Base-by-base conservation (phyloP, 2,329 filamentous ascomycete species). In the Epichloe glyceriae region DNA sequence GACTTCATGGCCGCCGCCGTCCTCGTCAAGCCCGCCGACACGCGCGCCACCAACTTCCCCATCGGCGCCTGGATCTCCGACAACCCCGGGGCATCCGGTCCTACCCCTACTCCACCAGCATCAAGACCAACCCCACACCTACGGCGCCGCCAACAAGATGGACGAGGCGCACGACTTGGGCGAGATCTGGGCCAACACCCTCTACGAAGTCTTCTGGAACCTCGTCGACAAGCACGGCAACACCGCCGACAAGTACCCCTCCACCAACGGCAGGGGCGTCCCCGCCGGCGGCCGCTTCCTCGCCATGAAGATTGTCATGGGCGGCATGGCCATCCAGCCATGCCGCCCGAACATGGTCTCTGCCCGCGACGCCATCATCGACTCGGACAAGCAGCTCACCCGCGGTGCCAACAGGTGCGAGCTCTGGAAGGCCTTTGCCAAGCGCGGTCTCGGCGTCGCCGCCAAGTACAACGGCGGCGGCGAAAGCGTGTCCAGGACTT, bases 151-250 rank as follows among this genome's bases (percentile, higher is more conserved):
- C 45, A 69, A 78, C 59, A 49, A 54, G 1, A 47, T 58, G 6
- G 62, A 47, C 3, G 57, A 58, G 1, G 70, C 74, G 1, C 76
- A 80, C 60, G 58, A 64, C 15, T 69, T 78, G 38, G 76, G 76
- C 35, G 73, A 70, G 35, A 65, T 74, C 52, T 79, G 75, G 75
- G 72, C 71, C 2, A 71, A 67, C 0, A 71, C 72, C 41, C 65
- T 80, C 4, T 79, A 79, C 61, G 76, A 80, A 57, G 66, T 79
- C 12, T 60, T 79, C 51, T 80, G 77, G 76, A 78, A 76, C 62
- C 57, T 80, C 35, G 74, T 79, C 52, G 76, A 76, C 48, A 75
- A 74, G 64, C 62, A 77, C 53, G 76, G 76, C 50, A 75, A 74
- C 63, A 76, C 70, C 41, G 64, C 70, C 44, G 64, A 53, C 0